Percentiles rank a stretch among this genome's conserved stretches.
These are phyloP conservation scores for Bolboschoenus planiculmis DNA, from an alignment of 176 grass and related monocot genomes.

Conservation along the genomic window DNA sequence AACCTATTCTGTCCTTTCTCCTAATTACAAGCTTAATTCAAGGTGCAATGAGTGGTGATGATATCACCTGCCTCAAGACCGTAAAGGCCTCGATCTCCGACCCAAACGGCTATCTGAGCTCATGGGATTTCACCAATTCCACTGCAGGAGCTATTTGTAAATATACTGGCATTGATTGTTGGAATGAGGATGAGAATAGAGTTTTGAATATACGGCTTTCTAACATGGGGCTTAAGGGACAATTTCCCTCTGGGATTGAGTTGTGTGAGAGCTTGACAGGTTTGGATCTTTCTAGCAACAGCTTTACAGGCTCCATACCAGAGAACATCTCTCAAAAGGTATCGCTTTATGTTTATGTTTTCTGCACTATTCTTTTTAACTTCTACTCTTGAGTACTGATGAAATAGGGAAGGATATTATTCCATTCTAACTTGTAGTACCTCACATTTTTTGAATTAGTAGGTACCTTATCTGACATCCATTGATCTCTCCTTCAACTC, in stretches of 20 bases:
- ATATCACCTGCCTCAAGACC: conserved; percentile 43
- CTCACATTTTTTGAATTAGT: neutral
- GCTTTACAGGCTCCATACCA: conserved; percentile 41
- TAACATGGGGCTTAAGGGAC: conserved; percentile 58
- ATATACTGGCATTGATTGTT: conserved; percentile 65
- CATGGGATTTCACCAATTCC: conserved; percentile 40
- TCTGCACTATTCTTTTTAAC: too few relatives aligned
- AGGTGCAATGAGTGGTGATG: neutral
- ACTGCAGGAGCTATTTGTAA: conserved; percentile 44
- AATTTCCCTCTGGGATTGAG: conserved; percentile 49
- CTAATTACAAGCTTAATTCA: neutral
- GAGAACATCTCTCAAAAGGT: conserved; percentile 32
- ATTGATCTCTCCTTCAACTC: conserved; percentile 68
- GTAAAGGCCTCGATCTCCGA: conserved; percentile 30
- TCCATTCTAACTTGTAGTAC: too few relatives aligned
- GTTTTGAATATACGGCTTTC: conserved; percentile 53
- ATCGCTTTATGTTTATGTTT: too few relatives aligned
- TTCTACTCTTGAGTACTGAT: neutral
- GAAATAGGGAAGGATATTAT: neutral
- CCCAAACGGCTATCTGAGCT: conserved; percentile 28
- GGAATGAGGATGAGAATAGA: conserved; percentile 62
- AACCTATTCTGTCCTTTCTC: neutral
- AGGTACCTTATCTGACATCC: conserved; percentile 35
- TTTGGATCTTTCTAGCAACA: conserved; percentile 67
- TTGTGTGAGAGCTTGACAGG: conserved; percentile 57